Percentiles rank a stretch among this genome's conserved stretches.
Evolutionary conservation across 1,284 basidiomycete genomes (phyloP).

Genomic region (Pseudozyma pruni): DNA sequence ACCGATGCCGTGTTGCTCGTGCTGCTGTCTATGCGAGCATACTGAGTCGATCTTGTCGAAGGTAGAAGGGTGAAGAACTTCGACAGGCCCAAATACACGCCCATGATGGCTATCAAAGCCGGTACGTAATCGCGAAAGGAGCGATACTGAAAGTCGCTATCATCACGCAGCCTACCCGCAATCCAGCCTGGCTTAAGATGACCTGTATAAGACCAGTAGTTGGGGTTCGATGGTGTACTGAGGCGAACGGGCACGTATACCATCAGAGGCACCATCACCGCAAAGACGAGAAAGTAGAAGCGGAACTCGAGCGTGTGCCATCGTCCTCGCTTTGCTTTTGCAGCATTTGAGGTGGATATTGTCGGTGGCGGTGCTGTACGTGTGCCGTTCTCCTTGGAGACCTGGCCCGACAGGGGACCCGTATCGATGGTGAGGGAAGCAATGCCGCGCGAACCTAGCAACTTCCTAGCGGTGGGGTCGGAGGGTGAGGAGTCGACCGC

Average conservation of each 20-base stretch:
- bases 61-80: slow-evolving; percentile 50
- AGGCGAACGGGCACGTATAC: slow-evolving; percentile 81
- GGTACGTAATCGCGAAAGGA: slow-evolving; percentile 67
- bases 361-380: slow-evolving; percentile 1
- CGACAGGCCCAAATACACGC: slow-evolving; percentile 60
- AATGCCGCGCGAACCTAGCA: slow-evolving; percentile 34
- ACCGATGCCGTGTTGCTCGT: not conserved
- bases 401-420: slow-evolving; percentile 15
- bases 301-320: slow-evolving; percentile 88
- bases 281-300: slow-evolving; percentile 77
- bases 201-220: slow-evolving; percentile 75
- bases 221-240: slow-evolving; percentile 79
- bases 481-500: slow-evolving; percentile 2
- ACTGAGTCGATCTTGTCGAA: slow-evolving; percentile 4
- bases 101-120: slow-evolving; percentile 59
- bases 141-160: slow-evolving; percentile 69
- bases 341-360: not conserved
- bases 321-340: slow-evolving; percentile 64
- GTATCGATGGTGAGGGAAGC: slow-evolving; percentile 50
- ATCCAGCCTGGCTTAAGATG: slow-evolving; percentile 75
- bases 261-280: slow-evolving; percentile 79
- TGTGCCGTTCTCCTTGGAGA: slow-evolving; percentile 1
- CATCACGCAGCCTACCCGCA: slow-evolving; percentile 68
- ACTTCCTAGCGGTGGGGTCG: slow-evolving; percentile 7
- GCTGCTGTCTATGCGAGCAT: slow-evolving; percentile 15